Evolutionary conservation across 257 asterid species (phyloP).

Genomic region (Leonotis leonurus): DNA sequence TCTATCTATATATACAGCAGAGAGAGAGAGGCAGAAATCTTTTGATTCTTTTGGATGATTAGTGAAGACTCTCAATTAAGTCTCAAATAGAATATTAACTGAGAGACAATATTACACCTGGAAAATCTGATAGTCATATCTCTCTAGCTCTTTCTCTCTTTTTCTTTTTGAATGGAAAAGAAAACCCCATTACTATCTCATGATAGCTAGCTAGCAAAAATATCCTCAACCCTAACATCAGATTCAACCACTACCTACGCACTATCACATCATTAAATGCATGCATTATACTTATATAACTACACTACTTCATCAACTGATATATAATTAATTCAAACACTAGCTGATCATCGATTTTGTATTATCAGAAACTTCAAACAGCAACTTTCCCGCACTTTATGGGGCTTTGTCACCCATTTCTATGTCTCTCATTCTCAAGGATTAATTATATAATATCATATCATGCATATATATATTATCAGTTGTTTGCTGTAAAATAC

Average conservation of each 20-base stretch:
- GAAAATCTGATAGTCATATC: slow-evolving; percentile 14
- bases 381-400: slow-evolving; percentile 64
- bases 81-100: slow-evolving; percentile 25
- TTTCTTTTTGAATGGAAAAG: slow-evolving; percentile 8
- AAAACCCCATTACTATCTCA: slow-evolving; percentile 8
- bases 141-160: background rate
- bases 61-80: slow-evolving; percentile 19
- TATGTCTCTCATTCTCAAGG: slow-evolving; percentile 35
- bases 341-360: background rate
- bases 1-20: no score
- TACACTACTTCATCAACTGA: no score
- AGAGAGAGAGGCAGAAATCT: no score
- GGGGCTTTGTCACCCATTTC: slow-evolving; percentile 76
- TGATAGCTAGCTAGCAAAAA: slow-evolving; percentile 18
- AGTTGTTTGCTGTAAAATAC: no score
- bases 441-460: slow-evolving; percentile 20
- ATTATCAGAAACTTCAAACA: background rate
- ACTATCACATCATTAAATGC: slow-evolving; percentile 1
- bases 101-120: slow-evolving; percentile 30
- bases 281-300: no score
- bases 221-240: slow-evolving; percentile 12
- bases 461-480: no score
- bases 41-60: slow-evolving; percentile 30
- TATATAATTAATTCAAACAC: background rate
- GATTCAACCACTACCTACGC: slow-evolving; percentile 23